A percentile compares a stretch with the other conserved stretches of the same genome.
Evolutionary conservation across 2,329 filamentous ascomycete species (phyloP).

Genomic region (Ceratocystis papillata): DNA sequence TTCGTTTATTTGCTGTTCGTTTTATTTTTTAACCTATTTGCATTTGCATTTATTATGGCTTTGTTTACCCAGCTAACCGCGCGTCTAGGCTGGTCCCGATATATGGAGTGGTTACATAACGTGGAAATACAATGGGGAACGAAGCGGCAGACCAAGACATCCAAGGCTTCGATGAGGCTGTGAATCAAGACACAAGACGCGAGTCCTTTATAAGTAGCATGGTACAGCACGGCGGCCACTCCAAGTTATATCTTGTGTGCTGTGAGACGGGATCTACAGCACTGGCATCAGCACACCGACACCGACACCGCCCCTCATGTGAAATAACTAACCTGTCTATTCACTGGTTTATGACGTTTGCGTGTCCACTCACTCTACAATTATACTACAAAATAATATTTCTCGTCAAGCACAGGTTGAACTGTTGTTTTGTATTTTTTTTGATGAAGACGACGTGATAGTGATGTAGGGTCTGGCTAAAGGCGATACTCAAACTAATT

Average conservation of each 20-base stretch:
- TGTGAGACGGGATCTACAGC: conserved; percentile 13
- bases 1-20: too few relatives aligned
- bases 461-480: conserved; percentile 10
- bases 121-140: conserved; percentile 60
- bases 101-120: conserved; percentile 86
- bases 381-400: not conserved
- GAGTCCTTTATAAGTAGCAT: not conserved
- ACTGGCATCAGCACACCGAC: conserved; percentile 7
- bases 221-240: not conserved
- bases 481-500: not conserved
- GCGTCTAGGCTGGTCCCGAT: conserved; percentile 65
- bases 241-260: not conserved
- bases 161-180: conserved; percentile 37
- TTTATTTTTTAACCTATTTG: not conserved
- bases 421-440: not conserved
- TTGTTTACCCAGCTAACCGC: not conserved
- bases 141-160: conserved; percentile 52
- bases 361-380: not conserved
- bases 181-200: not conserved
- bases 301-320: not conserved
- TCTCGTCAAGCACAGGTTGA: not conserved
- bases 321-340: not conserved
- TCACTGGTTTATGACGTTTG: not conserved
- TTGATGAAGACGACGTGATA: not conserved
- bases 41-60: not conserved